Base-by-base conservation (phyloP, 352 stramenopile species). In the Plasmopara viticola region DNA sequence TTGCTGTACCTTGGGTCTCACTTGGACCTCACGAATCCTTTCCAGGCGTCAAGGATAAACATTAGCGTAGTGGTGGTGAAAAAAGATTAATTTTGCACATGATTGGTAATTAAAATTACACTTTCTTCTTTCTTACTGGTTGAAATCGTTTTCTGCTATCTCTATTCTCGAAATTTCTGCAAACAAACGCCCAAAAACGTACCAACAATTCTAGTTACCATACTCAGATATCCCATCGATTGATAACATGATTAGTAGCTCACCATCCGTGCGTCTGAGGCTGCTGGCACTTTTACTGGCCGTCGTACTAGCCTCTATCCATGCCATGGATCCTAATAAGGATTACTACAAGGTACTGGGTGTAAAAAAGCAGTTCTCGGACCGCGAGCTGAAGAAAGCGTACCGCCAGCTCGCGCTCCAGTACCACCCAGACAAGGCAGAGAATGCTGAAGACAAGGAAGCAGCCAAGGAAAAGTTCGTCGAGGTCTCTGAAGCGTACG, bases 381-480 rank as follows among this genome's bases (percentile, higher is more conserved):
- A 93, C 51, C 75, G 78, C 6, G 83, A 90, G 58, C 67, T 93
- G 10, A 93, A 93, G 68, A 90, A 91, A 47, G 67, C 80, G 39
- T 96, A 96, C 57, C 70, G 86, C 44, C 94, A 87, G 51, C 60
- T 96, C 40, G 86, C 87, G 48, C 71, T 96, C 48, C 92, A 96
- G 68, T 87, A 80, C 64, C 87, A 96, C 52, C 88, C 88, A 8
- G 88, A 96, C 58, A 95, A 95, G 57, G 60, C 73, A 0, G 78
- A 88, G 28, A 90, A 94, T 50, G 71, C 74, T 6, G 68, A 84
- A 33, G 84, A 93, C 42, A 86, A 95, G 45, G 86, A 95, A 35
- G 39, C 57, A 9, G 86, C 89, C n/a, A 90, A 93, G 44, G 70
- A 93, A 48, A 94, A 92, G 61, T 97, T 97, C 58, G 87, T 96